Percentiles rank a stretch among this genome's conserved stretches.
Conservation (phyloP, 2,329 filamentous ascomycete species). For the Colletotrichum incanum region DNA sequence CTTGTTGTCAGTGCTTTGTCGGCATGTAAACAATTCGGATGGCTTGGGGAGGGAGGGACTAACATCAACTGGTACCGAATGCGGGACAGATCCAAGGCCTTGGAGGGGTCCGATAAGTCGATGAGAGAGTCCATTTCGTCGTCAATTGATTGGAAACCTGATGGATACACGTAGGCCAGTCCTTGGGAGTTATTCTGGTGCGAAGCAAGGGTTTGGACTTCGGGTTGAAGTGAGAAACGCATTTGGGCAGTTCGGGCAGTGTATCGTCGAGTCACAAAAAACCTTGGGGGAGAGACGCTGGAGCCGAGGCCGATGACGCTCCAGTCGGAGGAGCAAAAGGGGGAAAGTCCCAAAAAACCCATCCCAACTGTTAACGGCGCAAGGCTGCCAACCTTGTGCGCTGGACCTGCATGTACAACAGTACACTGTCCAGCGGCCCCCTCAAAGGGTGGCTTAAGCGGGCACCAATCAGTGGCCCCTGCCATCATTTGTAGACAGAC, state of each 20-base stretch:
- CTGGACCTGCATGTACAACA: conserved; percentile 28
- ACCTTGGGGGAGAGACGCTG: conserved; percentile 14
- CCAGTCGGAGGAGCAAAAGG: conserved; percentile 25
- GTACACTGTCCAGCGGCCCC: background rate
- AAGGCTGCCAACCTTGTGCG: conserved; percentile 35
- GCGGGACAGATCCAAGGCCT: conserved; percentile 89
- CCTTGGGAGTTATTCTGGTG: conserved; percentile 18
- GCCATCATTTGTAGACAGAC: conserved; percentile 11
- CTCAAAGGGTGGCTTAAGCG: conserved; percentile 24
- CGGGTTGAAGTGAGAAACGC: conserved; percentile 31
- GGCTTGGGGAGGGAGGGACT: conserved; percentile 50
- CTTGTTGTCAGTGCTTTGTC: conserved; percentile 6
- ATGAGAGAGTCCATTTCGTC: conserved; percentile 87
- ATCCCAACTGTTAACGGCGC: conserved; percentile 12
- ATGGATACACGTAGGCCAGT: conserved; percentile 5
- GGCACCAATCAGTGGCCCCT: conserved; percentile 38
- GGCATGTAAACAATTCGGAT: conserved; percentile 6
- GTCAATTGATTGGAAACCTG: conserved; percentile 38
- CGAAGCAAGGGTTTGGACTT: conserved; percentile 14
- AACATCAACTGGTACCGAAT: conserved; percentile 97
- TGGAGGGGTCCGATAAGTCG: conserved; percentile 86
- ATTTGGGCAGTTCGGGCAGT: conserved; percentile 27
- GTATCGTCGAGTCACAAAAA: conserved; percentile 29
- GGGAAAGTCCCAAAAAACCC: conserved; percentile 22
- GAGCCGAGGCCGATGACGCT: conserved; percentile 40